Percentiles rank a stretch among this genome's conserved stretches.
These are phyloP conservation scores for Corymbia maculata DNA, from an alignment of 345 rosid species.

Conservation along the genomic window DNA sequence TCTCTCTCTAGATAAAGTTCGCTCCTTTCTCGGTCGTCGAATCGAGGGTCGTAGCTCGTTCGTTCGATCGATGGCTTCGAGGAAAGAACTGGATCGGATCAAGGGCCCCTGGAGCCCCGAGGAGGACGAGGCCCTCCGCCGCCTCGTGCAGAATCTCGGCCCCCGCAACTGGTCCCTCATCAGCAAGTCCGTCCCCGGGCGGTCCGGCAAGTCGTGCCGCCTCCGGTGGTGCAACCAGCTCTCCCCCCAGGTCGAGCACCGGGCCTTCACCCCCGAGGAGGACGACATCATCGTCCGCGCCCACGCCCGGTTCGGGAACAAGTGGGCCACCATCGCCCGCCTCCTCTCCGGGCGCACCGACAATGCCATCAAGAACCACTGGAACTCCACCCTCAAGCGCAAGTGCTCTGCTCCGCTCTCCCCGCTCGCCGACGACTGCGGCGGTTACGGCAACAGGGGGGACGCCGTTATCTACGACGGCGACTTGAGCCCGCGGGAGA, in stretches of 20 bases:
- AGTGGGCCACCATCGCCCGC: conserved; percentile 92
- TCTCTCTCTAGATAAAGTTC: background rate
- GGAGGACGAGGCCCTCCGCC: conserved; percentile 70
- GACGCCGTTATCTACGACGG: conserved; percentile 37
- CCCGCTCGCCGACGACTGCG: background rate
- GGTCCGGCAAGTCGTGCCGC: conserved; percentile 85
- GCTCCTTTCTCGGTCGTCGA: background rate
- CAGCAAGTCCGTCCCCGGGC: conserved; percentile 84
- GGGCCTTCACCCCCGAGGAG: conserved; percentile 62
- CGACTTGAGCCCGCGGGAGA: conserved; percentile 6
- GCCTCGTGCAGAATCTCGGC: conserved; percentile 58
- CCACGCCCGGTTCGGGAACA: conserved; percentile 78
- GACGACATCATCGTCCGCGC: conserved; percentile 69
- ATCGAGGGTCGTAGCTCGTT: background rate
- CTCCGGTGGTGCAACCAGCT: conserved; percentile 96
- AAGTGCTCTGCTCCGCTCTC: conserved; percentile 23
- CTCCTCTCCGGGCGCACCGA: conserved; percentile 85
- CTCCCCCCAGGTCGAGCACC: conserved; percentile 87
- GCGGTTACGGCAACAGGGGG: too few species aligned
- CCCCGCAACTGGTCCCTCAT: conserved; percentile 88
- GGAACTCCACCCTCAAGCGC: conserved; percentile 88
- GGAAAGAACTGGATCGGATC: conserved; percentile 52
- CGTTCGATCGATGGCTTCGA: background rate
- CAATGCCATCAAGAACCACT: conserved; percentile 85
- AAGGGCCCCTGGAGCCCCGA: conserved; percentile 97